A percentile compares a stretch with the other conserved stretches of the same genome.
Evolutionary conservation across 345 rosid species (phyloP).

Genomic region (Aquilaria malaccensis): DNA sequence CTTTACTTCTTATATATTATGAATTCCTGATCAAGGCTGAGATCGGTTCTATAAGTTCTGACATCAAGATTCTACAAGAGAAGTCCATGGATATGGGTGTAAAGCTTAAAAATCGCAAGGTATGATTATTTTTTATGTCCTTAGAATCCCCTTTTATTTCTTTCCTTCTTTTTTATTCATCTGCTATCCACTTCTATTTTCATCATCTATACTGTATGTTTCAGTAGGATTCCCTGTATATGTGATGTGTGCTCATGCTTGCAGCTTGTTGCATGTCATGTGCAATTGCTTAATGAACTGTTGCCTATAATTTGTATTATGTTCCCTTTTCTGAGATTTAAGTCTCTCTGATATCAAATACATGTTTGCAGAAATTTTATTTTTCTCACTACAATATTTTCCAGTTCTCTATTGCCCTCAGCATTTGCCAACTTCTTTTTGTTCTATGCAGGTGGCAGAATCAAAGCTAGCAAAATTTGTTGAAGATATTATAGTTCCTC

Average conservation of each 20-base stretch:
- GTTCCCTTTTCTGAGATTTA: too few relatives aligned
- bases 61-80: conserved; percentile 95
- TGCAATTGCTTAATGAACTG: too few relatives aligned
- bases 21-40: conserved; percentile 47
- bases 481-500: conserved; percentile 93
- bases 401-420: neutral
- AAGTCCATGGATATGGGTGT: conserved; percentile 99
- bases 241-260: too few relatives aligned
- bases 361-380: neutral
- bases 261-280: too few relatives aligned
- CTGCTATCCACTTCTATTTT: neutral
- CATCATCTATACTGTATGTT: neutral
- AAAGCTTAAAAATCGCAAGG: conserved; percentile 97
- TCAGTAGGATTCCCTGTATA: too few relatives aligned
- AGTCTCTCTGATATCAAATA: too few relatives aligned
- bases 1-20: neutral
- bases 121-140: conserved; percentile 17
- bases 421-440: neutral
- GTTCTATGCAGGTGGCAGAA: conserved; percentile 73
- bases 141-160: neutral
- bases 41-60: conserved; percentile 97
- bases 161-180: neutral
- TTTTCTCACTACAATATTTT: neutral
- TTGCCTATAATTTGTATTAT: too few relatives aligned
- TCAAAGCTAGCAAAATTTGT: conserved; percentile 92